phyloP scores from a whole-genome alignment of 805 yeast genomes.

The Hanseniaspora osmophila region DNA sequence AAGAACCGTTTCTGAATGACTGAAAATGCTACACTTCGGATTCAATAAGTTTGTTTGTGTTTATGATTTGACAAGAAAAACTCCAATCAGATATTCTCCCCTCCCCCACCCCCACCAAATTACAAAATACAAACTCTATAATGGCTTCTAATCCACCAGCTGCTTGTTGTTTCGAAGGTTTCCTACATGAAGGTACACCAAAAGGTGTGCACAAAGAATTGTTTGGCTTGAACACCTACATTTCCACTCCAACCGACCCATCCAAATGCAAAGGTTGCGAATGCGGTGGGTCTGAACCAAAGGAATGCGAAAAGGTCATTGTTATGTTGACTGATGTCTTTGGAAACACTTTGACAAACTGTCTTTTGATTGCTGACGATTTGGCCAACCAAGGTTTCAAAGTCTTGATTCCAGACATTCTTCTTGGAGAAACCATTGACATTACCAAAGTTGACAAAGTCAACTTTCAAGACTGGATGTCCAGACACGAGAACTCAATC shows the following conservation, averaged over 20 bases:
- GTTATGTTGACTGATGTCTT: constrained; percentile 57
- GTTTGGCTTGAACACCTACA: constrained; percentile 32
- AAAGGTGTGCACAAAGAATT: constrained; percentile 29
- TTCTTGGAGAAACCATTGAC: constrained; percentile 35
- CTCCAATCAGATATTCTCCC: too few relatives aligned
- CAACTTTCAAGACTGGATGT: constrained; percentile 34
- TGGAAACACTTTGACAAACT: constrained; percentile 48
- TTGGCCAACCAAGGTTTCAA: constrained; percentile 49
- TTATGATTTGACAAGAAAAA: too few relatives aligned
- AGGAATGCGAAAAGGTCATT: constrained; percentile 31
- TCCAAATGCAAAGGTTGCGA: not conserved
- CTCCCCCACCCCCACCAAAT: too few relatives aligned
- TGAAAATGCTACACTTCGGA: too few relatives aligned
- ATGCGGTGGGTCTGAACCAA: constrained; percentile 26
- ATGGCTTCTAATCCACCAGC: constrained; percentile 42
- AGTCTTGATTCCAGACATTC: constrained; percentile 65
- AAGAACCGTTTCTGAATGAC: too few relatives aligned
- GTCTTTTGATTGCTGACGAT: constrained; percentile 47
- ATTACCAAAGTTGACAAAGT: constrained; percentile 10
- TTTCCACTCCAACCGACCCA: constrained; percentile 13
- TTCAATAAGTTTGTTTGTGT: too few relatives aligned
- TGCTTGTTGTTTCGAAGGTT: constrained; percentile 31
- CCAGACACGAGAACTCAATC: constrained; percentile 34
- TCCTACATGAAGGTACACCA: constrained; percentile 37
- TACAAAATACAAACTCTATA: not conserved